Percentiles rank a stretch among this genome's conserved stretches.
phyloP scores from a whole-genome alignment of 1,139 yeast genomes.

The Scheffersomyces stambukii region DNA sequence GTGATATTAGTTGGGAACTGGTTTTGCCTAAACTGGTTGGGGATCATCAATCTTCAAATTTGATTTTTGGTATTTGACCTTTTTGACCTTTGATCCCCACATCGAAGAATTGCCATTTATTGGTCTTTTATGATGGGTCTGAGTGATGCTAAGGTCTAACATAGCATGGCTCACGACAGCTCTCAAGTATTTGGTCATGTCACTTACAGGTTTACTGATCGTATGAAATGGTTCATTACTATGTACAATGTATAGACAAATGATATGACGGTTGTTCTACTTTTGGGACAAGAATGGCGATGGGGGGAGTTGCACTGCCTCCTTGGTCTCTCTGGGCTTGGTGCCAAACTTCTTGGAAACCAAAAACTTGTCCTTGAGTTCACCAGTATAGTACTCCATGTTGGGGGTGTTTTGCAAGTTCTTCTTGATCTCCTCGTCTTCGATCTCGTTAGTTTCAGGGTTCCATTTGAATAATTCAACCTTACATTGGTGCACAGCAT shows the following conservation, averaged over 20 bases:
- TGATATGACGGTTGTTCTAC: slow-evolving; percentile 1
- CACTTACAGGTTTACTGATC: background rate
- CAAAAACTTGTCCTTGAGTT: slow-evolving; percentile 20
- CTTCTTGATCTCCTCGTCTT: slow-evolving; percentile 19
- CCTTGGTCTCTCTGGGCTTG: slow-evolving; percentile 21
- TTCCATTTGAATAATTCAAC: slow-evolving; percentile 46
- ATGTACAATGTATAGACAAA: slow-evolving; percentile 3
- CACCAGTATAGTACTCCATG: slow-evolving; percentile 24
- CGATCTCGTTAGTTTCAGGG: slow-evolving; percentile 22
- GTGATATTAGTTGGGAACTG: too few relatives aligned
- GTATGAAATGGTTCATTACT: too few relatives aligned
- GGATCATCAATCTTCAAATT: too few relatives aligned
- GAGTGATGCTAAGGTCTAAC: background rate
- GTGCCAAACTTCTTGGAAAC: slow-evolving; percentile 36
- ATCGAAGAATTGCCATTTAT: too few relatives aligned
- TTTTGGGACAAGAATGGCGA: slow-evolving; percentile 29
- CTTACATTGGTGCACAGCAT: slow-evolving; percentile 65
- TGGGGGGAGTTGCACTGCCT: slow-evolving; percentile 23
- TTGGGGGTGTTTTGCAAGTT: slow-evolving; percentile 34
- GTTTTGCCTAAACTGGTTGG: too few relatives aligned
- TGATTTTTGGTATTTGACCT: too few relatives aligned
- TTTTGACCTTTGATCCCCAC: too few relatives aligned
- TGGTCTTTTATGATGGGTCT: too few relatives aligned
- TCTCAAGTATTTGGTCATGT: slow-evolving; percentile 2
- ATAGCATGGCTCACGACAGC: background rate